Base-by-base conservation (phyloP, 2,329 filamentous ascomycete genomes). In the Fusarium hainanense region DNA sequence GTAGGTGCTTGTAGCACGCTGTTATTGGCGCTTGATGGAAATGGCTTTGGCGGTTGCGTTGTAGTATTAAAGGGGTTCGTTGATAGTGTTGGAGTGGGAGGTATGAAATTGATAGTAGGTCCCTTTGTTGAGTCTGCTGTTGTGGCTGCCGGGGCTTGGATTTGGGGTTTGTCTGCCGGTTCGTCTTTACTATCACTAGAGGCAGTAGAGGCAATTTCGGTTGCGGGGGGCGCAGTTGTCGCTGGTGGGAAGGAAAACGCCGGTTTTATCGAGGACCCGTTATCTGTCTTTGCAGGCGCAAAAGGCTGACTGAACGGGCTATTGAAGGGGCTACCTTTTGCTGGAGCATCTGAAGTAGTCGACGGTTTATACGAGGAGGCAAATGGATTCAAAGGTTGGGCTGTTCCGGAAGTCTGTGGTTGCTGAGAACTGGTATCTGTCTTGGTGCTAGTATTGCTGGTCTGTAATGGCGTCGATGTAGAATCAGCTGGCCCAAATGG, bases 401-500 rank as follows among this genome's bases (percentile, higher is more conserved):
- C 52, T 48, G 60, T 56, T 21, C 44, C 37, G 27, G 63, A n/a
- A 27, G 57, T 44, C 21, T 20, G 10, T 44, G 58, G 54, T 30
- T 52, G 52, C 18, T 54, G 42, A 44, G 49, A 40, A 43, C 9
- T 43, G 21, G 63, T 21, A 20, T 60, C 54, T 43, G 43, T 41
- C 30, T 58, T 49, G 43, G 51, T 30, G 56, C 72, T 41, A 23
- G 49, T 20, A 23, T 46, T 57, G 28, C 44, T 51, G 20, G 61
- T 28, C 42, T 51, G 20, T 8, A 67, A 66, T 18, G 66, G 47
- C 14, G 50, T 14, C 30, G 37, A 41, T 46, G 63, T 47, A 16
- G 58, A 50, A 20, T 44, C 51, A 8, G 51, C 28, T 4, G 68
- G 21, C 21, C 71, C 71, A 54, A 75, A 76, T 42, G 70, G 74